Percentiles rank a stretch among this genome's conserved stretches.
Conservation (phyloP, 108 stramenopile genomes). For the Licmophora abbreviata region DNA sequence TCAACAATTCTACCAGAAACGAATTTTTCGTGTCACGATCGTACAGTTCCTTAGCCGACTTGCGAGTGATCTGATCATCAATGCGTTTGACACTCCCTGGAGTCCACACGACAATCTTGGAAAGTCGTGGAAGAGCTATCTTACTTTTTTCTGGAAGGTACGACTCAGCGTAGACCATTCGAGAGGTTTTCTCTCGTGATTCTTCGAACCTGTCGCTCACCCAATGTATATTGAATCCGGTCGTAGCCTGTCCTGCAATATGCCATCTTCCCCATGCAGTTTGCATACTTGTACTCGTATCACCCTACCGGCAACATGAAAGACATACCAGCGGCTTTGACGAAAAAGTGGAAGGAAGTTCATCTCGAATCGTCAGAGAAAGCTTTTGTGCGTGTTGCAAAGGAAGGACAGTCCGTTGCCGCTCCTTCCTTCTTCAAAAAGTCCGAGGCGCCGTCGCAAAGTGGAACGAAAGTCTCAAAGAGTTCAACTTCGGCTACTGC, state of each 20-base stretch:
- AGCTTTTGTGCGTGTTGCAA: conserved; percentile 51
- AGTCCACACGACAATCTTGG: conserved; percentile 82
- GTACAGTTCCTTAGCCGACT: conserved; percentile 89
- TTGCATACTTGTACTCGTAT: conserved; percentile 84
- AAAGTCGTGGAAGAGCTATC: conserved; percentile 82
- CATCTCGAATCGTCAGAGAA: conserved; percentile 62
- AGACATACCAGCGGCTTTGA: conserved; percentile 50
- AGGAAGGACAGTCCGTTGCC: conserved; percentile 40
- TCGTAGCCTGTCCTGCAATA: conserved; percentile 69
- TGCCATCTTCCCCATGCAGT: conserved; percentile 84
- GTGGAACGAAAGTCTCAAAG: too few relatives aligned
- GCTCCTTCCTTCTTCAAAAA: conserved; percentile 83
- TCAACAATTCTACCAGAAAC: conserved; percentile 83
- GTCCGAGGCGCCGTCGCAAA: too few relatives aligned
- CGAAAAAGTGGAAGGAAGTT: conserved; percentile 55
- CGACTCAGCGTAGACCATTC: too few relatives aligned
- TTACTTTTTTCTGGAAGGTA: conserved; percentile 89
- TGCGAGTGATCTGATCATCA: conserved; percentile 93
- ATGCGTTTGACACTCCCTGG: conserved; percentile 92
- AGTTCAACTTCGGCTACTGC: too few relatives aligned
- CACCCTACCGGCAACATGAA: conserved; percentile 80
- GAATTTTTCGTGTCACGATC: conserved; percentile 82
- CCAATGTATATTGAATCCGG: not conserved
- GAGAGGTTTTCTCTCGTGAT: not conserved
- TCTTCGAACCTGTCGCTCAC: not conserved